phyloP scores from a whole-genome alignment of 768 basidiomycete genomes.

The Pleurotus giganteus region DNA sequence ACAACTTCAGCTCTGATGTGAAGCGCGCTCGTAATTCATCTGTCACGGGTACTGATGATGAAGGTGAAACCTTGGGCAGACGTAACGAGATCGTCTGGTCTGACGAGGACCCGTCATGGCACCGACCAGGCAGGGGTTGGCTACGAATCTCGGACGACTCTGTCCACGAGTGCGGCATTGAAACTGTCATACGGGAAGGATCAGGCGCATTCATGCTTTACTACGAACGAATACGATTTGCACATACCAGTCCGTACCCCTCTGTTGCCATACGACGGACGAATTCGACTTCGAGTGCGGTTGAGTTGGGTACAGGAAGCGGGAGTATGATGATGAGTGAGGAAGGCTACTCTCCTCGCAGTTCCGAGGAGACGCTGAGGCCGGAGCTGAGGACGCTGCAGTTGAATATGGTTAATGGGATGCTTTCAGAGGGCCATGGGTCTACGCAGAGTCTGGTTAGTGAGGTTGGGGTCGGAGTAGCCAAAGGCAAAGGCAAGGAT shows the following conservation, averaged over 20 bases:
- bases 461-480: constrained; percentile 14
- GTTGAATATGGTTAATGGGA: constrained; percentile 27
- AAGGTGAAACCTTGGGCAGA: constrained; percentile 14
- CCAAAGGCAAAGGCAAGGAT: constrained; percentile 11
- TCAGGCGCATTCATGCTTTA: constrained; percentile 89
- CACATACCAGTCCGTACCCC: constrained; percentile 10
- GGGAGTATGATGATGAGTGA: background rate
- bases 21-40: constrained; percentile 17
- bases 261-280: constrained; percentile 8
- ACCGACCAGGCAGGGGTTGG: constrained; percentile 67
- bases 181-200: constrained; percentile 71
- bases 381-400: constrained; percentile 44
- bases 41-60: constrained; percentile 2
- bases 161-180: constrained; percentile 73
- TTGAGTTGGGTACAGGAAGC: constrained; percentile 16
- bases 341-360: constrained; percentile 26
- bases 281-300: constrained; percentile 13
- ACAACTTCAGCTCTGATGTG: constrained; percentile 21
- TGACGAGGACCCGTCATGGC: constrained; percentile 34
- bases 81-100: constrained; percentile 51
- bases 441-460: constrained; percentile 47
- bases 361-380: constrained; percentile 67
- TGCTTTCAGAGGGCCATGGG: constrained; percentile 21
- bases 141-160: constrained; percentile 84
- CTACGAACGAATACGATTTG: constrained; percentile 64